Percentiles rank a stretch among this genome's conserved stretches.
phyloP scores from a whole-genome alignment of 805 yeast genomes.

The Millerago galiae region DNA sequence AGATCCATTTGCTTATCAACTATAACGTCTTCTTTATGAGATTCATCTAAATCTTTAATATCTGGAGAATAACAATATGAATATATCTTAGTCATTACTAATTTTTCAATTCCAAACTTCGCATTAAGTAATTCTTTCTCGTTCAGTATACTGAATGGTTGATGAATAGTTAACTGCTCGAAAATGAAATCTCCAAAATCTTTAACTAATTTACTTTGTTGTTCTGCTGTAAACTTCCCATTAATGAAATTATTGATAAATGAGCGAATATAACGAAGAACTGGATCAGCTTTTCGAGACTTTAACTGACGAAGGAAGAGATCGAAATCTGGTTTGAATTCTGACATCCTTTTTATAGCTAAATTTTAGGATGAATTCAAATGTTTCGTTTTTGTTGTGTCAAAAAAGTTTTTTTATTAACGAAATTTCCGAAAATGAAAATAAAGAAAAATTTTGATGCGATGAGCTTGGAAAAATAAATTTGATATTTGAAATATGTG shows the following conservation, averaged over 20 bases:
- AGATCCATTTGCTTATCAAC: constrained; percentile 47
- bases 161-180: constrained; percentile 50
- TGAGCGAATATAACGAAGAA: constrained; percentile 78
- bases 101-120: constrained; percentile 86
- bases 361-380: too few relatives aligned
- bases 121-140: constrained; percentile 61
- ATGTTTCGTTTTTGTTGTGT: neutral
- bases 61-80: constrained; percentile 75
- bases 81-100: constrained; percentile 83
- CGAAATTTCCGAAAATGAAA: neutral
- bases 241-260: constrained; percentile 65
- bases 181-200: constrained; percentile 75
- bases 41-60: constrained; percentile 41
- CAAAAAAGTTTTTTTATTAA: neutral
- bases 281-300: constrained; percentile 76
- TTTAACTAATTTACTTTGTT: constrained; percentile 66
- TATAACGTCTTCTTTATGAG: constrained; percentile 56
- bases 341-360: constrained; percentile 6
- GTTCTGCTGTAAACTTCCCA: constrained; percentile 39
- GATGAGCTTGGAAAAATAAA: neutral
- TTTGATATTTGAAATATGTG: constrained; percentile 35
- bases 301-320: constrained; percentile 66
- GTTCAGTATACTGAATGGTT: constrained; percentile 70
- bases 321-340: constrained; percentile 68
- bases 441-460: neutral